Conservation (phyloP, 768 basidiomycete genomes). For the Leccinum broughii region DNA sequence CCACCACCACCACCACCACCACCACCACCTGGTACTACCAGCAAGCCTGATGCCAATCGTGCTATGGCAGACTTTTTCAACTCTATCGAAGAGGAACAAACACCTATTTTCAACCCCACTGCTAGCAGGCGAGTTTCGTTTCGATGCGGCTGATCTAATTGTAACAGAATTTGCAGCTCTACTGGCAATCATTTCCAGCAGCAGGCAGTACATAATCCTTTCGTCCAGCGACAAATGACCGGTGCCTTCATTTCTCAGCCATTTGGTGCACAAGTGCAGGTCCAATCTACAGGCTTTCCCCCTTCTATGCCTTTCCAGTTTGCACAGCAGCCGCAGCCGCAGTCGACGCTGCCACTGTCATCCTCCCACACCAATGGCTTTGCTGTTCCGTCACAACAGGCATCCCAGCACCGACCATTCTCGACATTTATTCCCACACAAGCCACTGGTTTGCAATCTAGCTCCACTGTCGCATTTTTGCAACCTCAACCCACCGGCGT, state of each 20-base stretch:
- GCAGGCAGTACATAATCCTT: constrained; percentile 72
- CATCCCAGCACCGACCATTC: constrained; percentile 52
- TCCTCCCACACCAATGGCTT: constrained; percentile 18
- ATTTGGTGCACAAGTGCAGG: constrained; percentile 43
- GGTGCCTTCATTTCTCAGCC: constrained; percentile 46
- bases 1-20: constrained; percentile 10
- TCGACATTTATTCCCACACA: constrained; percentile 59
- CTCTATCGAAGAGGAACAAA: constrained; percentile 81
- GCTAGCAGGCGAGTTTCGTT: constrained; percentile 44
- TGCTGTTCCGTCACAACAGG: constrained; percentile 38
- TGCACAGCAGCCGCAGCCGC: constrained; percentile 21
- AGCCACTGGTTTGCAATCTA: constrained; percentile 42
- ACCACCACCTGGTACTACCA: constrained; percentile 22
- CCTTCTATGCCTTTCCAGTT: constrained; percentile 46
- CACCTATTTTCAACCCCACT: constrained; percentile 67
- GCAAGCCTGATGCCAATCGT: constrained; percentile 42
- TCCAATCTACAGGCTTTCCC: constrained; percentile 59
- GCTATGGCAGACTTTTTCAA: constrained; percentile 82
- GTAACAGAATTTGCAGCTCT: constrained; percentile 40
- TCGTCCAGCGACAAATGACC: constrained; percentile 59
- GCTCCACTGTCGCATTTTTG: constrained; percentile 48
- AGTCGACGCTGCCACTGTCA: constrained; percentile 11
- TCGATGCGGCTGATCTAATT: neutral
- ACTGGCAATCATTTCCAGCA: constrained; percentile 54
- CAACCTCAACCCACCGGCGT: constrained; percentile 58